Conservation (phyloP, 179 eudicot genomes). For the Pouteria campechiana region DNA sequence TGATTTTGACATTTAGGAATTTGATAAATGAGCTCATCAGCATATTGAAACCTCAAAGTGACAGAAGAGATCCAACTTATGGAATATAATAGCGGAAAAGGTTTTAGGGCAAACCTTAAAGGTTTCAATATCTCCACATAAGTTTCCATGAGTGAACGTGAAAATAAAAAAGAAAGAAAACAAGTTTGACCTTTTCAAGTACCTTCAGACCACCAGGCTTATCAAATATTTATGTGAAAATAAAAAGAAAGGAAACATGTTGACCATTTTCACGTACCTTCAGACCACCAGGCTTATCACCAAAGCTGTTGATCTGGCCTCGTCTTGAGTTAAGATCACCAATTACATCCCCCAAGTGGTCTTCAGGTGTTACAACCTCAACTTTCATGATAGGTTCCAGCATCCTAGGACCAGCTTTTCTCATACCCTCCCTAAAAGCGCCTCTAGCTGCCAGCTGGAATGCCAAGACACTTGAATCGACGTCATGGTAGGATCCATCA, state of each 20-base stretch:
- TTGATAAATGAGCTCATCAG: too few species aligned
- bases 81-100: too few species aligned
- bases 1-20: too few species aligned
- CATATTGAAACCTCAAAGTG: too few species aligned
- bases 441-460: conserved; percentile 98
- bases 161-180: neutral
- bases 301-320: conserved; percentile 91
- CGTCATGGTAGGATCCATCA: conserved; percentile 93
- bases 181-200: neutral
- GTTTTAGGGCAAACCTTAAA: too few species aligned
- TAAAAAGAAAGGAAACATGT: neutral
- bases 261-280: conserved; percentile 42
- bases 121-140: too few species aligned
- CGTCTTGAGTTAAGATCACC: conserved; percentile 97
- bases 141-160: neutral
- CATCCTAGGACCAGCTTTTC: conserved; percentile 81
- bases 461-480: conserved; percentile 91
- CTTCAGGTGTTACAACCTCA: conserved; percentile 95
- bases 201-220: neutral
- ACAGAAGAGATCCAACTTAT: too few species aligned
- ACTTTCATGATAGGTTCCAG: conserved; percentile 93
- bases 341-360: conserved; percentile 95
- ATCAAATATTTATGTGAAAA: neutral
- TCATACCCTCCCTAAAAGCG: conserved; percentile 86
- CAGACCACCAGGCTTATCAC: conserved; percentile 95